Base-by-base conservation (phyloP, 495 filamentous ascomycete species). In the Geopyxis carbonaria region DNA sequence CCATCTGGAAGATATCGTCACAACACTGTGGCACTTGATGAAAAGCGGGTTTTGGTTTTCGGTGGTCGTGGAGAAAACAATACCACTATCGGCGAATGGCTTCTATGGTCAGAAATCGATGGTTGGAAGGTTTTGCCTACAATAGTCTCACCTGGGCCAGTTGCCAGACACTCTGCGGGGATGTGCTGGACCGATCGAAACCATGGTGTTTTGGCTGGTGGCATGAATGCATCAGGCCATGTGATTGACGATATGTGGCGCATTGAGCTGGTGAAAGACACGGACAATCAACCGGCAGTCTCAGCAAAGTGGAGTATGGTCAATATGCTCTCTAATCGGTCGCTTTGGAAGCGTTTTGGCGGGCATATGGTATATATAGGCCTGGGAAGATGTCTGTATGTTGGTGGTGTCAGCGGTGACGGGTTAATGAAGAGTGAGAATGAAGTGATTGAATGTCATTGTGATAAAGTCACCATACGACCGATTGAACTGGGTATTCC, bases 1-100 rank as follows among this genome's bases (percentile, higher is more conserved):
- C 74, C 76, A 9, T 42, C 61, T 4, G 67, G 74, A 11, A 62
- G 81, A 30, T 89, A 76, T 59, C 66, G 86, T 36, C 86, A 93
- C 51, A 69, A 68, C 46, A 73, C 79, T 22, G 54, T 76, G 8
- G 58, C 61, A 16, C 47, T 87, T 25, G 8, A 7, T 16, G 37
- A 64, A 58, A 2, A 37, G 45, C 14, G 59, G 53, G 64, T 76
- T 18, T 63, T 91, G 19, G 56, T 84, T 9, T 72, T 71, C 53
- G 78, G 78, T n/a, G 82, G 82, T 1, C 81, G 73, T 50, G 66
- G 66, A 3, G 71, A 66, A 22, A 51, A 67, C 35, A 69, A 65
- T 15, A 55, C 47, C 4, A 59, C 75, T 4, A 64, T 78, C 15
- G 57, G 64, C 20, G 73, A 68, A 2, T 85, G 70, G 65, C 58